phyloP scores from a whole-genome alignment of 192 early-diverging fungal species.

The Mortierella alpina region DNA sequence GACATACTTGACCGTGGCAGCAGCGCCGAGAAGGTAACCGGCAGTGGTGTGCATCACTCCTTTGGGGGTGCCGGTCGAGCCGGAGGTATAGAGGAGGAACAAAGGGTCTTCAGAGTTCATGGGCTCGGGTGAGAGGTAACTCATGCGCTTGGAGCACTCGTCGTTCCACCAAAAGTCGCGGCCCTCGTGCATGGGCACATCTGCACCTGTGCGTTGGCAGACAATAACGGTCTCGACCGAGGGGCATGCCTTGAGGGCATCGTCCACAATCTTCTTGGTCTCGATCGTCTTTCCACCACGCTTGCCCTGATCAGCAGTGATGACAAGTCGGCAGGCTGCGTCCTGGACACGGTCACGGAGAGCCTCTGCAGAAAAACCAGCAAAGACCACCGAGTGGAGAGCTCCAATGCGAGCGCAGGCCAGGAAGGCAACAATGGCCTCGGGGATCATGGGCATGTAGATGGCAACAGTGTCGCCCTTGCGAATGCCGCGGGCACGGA shows the following conservation, averaged over 20 bases:
- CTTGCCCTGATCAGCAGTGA: slow-evolving; percentile 95
- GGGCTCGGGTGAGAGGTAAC: slow-evolving; percentile 87
- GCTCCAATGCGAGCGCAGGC: slow-evolving; percentile 95
- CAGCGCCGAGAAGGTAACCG: slow-evolving; percentile 94
- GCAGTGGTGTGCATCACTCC: slow-evolving; percentile 95
- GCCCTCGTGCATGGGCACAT: slow-evolving; percentile 77
- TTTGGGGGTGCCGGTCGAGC: slow-evolving; percentile 91
- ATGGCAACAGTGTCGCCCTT: slow-evolving; percentile 97
- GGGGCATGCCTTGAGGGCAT: slow-evolving; percentile 83
- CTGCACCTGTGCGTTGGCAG: slow-evolving; percentile 88
- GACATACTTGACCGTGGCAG: slow-evolving; percentile 87
- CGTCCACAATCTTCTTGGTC: slow-evolving; percentile 94
- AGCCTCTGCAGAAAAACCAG: slow-evolving; percentile 94
- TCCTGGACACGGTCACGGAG: slow-evolving; percentile 93
- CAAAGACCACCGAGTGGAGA: slow-evolving; percentile 96
- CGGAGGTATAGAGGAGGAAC: slow-evolving; percentile 95
- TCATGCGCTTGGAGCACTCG: slow-evolving; percentile 82
- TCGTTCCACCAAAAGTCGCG: slow-evolving; percentile 98
- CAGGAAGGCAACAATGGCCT: slow-evolving; percentile 92
- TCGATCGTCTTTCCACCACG: slow-evolving; percentile 91
- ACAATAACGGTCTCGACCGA: slow-evolving; percentile 88
- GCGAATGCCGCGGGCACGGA: slow-evolving; percentile 82
- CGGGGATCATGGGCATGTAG: slow-evolving; percentile 98
- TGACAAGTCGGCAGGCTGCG: slow-evolving; percentile 80
- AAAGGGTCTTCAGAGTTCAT: slow-evolving; percentile 94